Conservation (phyloP, 306 rosid genomes). For the Betula pendula region DNA sequence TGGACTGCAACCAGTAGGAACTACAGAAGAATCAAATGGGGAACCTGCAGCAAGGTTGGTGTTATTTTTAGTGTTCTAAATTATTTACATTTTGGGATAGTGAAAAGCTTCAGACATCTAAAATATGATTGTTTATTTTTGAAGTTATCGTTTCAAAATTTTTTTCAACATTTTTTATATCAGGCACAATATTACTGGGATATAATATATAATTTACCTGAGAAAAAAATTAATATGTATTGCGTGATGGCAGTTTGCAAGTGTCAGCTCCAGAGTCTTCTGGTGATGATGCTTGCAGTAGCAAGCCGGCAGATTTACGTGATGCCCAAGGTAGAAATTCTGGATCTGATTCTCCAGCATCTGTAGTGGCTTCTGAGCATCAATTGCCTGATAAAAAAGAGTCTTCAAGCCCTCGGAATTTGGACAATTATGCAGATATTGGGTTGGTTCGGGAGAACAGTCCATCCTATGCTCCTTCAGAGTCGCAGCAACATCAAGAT, state of each 20-base stretch:
- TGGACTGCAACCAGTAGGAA: conserved; percentile 45
- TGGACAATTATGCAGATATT: conserved; percentile 66
- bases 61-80: conserved; percentile 7
- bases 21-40: conserved; percentile 50
- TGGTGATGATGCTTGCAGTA: conserved; percentile 59
- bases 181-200: neutral
- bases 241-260: conserved; percentile 56
- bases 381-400: conserved; percentile 67
- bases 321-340: conserved; percentile 60
- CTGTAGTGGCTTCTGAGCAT: conserved; percentile 58
- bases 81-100: neutral
- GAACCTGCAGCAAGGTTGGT: conserved; percentile 68
- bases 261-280: conserved; percentile 55
- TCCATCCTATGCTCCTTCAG: conserved; percentile 65
- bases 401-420: conserved; percentile 58
- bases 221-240: conserved; percentile 18
- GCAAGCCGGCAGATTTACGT: conserved; percentile 50
- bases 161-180: neutral
- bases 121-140: neutral
- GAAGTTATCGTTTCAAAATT: neutral
- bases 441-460: conserved; percentile 67
- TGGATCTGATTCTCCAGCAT: conserved; percentile 61
- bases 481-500: conserved; percentile 62
- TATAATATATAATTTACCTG: conserved; percentile 6
- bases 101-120: neutral